A percentile compares a stretch with the other conserved stretches of the same genome.
These are phyloP conservation scores for Clonostachys chloroleuca DNA, from an alignment of 2,329 filamentous ascomycete species.

Conservation along the genomic window DNA sequence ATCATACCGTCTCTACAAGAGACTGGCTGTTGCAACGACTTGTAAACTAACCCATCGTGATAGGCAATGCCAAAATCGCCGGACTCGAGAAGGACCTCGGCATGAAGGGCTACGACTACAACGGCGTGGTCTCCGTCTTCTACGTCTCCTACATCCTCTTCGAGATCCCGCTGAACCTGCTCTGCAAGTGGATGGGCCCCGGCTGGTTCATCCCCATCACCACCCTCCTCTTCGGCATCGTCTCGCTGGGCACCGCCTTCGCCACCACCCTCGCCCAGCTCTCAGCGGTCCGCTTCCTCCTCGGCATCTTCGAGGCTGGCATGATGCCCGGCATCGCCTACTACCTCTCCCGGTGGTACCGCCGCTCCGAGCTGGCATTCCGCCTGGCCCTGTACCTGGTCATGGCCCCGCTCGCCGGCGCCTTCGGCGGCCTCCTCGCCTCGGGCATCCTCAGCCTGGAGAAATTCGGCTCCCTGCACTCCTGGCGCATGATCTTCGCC, in stretches of 20 bases:
- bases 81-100: constrained; percentile 59
- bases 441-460: constrained; percentile 59
- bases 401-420: constrained; percentile 65
- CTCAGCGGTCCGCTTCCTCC: constrained; percentile 61
- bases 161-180: constrained; percentile 64
- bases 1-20: background rate
- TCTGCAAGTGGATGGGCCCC: constrained; percentile 67
- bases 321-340: constrained; percentile 73
- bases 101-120: constrained; percentile 63
- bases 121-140: constrained; percentile 62
- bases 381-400: constrained; percentile 66
- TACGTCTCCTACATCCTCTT: constrained; percentile 72
- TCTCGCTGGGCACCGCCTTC: constrained; percentile 62
- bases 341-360: constrained; percentile 69
- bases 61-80: constrained; percentile 65
- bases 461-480: constrained; percentile 48
- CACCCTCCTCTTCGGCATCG: constrained; percentile 58
- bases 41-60: background rate
- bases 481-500: constrained; percentile 67
- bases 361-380: constrained; percentile 64
- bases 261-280: constrained; percentile 46
- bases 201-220: constrained; percentile 66
- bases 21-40: too few relatives aligned
- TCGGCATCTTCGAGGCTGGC: constrained; percentile 68
- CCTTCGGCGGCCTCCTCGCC: constrained; percentile 65